Conservation (phyloP, 2,329 filamentous ascomycete genomes). For the Coniochaeta pulveracea region DNA sequence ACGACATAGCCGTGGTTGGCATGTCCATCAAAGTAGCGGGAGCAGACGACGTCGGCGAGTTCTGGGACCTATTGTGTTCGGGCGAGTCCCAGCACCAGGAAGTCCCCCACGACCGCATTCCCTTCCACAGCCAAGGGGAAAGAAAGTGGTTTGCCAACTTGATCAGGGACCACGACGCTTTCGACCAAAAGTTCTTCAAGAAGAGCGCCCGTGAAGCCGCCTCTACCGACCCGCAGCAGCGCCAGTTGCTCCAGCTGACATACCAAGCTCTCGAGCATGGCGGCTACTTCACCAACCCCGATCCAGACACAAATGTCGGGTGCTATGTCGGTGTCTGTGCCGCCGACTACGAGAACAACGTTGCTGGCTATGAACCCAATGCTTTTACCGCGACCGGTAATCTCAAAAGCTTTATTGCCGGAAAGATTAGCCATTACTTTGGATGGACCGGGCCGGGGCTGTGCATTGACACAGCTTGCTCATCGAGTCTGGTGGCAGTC, state of each 20-base stretch:
- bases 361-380: conserved; percentile 20
- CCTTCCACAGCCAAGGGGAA: too few species aligned
- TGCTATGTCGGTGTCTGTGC: conserved; percentile 23
- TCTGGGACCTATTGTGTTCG: background rate
- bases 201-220: conserved; percentile 22
- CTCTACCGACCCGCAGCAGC: conserved; percentile 27
- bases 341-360: conserved; percentile 28
- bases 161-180: conserved; percentile 14
- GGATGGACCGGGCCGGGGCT: conserved; percentile 22
- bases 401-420: conserved; percentile 19
- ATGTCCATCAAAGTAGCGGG: background rate
- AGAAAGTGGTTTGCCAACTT: too few species aligned
- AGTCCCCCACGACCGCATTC: background rate
- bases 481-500: conserved; percentile 21
- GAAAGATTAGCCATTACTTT: conserved; percentile 21
- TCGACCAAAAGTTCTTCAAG: conserved; percentile 30
- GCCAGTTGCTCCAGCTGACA: conserved; percentile 24
- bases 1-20: background rate
- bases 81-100: background rate
- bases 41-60: background rate
- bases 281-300: conserved; percentile 10
- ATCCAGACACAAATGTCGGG: conserved; percentile 16
- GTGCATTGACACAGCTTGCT: conserved; percentile 24
- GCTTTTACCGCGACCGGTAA: conserved; percentile 25
- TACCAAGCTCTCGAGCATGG: conserved; percentile 25